Evolutionary conservation across 768 basidiomycete species (phyloP).

Genomic region (Leccinum fibrillosum): DNA sequence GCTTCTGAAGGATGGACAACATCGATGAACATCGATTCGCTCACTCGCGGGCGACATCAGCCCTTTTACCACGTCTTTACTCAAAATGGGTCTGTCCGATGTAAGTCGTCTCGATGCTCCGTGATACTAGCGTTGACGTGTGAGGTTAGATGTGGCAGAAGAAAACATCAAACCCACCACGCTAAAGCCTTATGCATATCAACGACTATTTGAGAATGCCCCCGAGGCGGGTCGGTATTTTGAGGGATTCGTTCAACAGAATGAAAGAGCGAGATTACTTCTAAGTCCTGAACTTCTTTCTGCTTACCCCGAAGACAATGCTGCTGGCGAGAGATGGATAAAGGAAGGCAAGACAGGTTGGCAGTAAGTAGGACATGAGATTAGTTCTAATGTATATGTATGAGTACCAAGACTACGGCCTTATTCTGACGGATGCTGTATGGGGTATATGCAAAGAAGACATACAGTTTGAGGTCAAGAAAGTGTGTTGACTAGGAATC

Average conservation of each 20-base stretch:
- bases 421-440: not conserved
- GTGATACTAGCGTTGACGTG: not conserved
- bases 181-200: constrained; percentile 15
- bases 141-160: constrained; percentile 34
- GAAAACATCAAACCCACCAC: constrained; percentile 30
- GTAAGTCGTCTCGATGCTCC: constrained; percentile 25
- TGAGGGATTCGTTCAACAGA: constrained; percentile 27
- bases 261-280: constrained; percentile 36
- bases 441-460: not conserved
- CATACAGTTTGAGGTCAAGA: not conserved
- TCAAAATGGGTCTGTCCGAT: constrained; percentile 35
- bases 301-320: constrained; percentile 49
- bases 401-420: not conserved
- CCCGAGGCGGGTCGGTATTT: constrained; percentile 36
- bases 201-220: constrained; percentile 24
- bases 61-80: constrained; percentile 46
- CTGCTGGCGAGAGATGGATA: constrained; percentile 35
- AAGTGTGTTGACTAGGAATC: not conserved
- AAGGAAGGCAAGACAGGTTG: constrained; percentile 12
- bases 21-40: constrained; percentile 39
- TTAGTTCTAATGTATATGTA: constrained; percentile 1
- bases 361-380: not conserved
- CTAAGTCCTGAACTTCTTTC: constrained; percentile 40
- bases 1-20: constrained; percentile 42
- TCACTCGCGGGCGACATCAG: constrained; percentile 42